Evolutionary conservation across 192 early-diverging fungal species (phyloP), one percentile per base, ranked within the genome.

Genomic region (Coemansia sp.): DNA sequence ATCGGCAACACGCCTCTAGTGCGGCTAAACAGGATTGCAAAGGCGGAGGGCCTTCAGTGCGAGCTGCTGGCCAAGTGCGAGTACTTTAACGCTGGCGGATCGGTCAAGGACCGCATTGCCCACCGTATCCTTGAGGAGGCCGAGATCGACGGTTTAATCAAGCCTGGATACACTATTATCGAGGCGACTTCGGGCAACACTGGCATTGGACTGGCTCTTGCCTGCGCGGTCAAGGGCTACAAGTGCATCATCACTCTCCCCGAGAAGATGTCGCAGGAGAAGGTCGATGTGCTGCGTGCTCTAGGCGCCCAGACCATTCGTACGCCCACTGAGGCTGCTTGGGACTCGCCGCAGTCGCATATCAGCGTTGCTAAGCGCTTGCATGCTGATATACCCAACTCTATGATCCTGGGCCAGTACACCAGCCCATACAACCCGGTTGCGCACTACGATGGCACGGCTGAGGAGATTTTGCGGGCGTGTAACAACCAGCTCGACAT

Each of bases 171-270:
- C 62, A 98, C 97, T 20, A 89, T 99, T 69, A 99, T 99, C 72
- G 98, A 99, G 84, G 95, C 98, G 46, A 99, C 98, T 27, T 98
- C 96, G 29, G 98, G 98, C 74, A 99, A 99, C 87, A 99, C 98
- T 34, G 98, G 97, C 69, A 99, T 99, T 75, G 98, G 98, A 52
- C 88, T 99, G 53, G 98, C 98, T 53, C 84, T 99, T 41, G 89
- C 96, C 65, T 95, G 93, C 50, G 97, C 98, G n/a, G 94, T 99
- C 58, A 99, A 97, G 87, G 98, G 98, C 36, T 99, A 99, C 87
- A 89, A 92, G 69, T 90, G 92, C 73, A 97, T 99, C 75, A 99
- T 99, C 69, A 99, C 98, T 13, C 87, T 99, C 29, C 98, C 98
- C 29, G 98, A 99, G 83, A 99, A 99, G 81, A 99, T 99, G 98